phyloP scores from a whole-genome alignment of 345 rosid genomes.

The Camelina sativa region DNA sequence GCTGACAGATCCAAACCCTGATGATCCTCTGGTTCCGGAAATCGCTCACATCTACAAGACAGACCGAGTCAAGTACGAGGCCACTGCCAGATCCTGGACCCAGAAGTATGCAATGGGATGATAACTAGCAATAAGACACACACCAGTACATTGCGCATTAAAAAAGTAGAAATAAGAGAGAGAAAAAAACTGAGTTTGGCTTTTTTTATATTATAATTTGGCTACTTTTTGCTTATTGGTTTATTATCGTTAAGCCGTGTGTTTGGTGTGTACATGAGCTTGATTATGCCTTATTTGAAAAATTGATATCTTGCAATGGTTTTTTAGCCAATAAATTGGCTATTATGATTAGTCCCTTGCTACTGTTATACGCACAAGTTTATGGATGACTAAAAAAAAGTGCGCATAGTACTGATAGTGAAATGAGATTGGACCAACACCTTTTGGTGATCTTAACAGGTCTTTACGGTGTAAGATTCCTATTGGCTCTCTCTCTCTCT shows the following conservation, averaged over 20 bases:
- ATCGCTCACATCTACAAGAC: conserved; percentile 74
- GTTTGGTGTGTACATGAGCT: conserved; percentile 43
- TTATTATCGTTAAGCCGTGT: conserved; percentile 19
- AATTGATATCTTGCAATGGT: not conserved
- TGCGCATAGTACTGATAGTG: not conserved
- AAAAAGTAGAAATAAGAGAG: conserved; percentile 18
- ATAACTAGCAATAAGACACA: not conserved
- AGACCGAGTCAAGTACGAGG: conserved; percentile 69
- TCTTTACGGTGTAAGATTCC: not conserved
- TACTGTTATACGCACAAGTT: not conserved
- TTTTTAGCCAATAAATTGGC: conserved; percentile 17
- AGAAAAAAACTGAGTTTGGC: conserved; percentile 21
- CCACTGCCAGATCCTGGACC: conserved; percentile 69
- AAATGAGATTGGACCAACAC: conserved; percentile 20
- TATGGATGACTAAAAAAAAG: not conserved
- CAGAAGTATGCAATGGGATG: conserved; percentile 74
- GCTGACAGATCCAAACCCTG: conserved; percentile 76
- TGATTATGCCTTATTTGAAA: conserved; percentile 31
- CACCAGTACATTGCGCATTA: conserved; percentile 28
- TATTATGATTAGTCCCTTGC: not conserved
- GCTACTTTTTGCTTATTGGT: conserved; percentile 19
- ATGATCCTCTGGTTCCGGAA: conserved; percentile 75
- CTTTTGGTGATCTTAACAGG: not conserved
- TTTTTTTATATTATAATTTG: not conserved
- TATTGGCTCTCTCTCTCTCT: not conserved